These are phyloP conservation scores for Elaeis guineensis DNA, from an alignment of 176 grass and related monocot species.

Conservation along the genomic window DNA sequence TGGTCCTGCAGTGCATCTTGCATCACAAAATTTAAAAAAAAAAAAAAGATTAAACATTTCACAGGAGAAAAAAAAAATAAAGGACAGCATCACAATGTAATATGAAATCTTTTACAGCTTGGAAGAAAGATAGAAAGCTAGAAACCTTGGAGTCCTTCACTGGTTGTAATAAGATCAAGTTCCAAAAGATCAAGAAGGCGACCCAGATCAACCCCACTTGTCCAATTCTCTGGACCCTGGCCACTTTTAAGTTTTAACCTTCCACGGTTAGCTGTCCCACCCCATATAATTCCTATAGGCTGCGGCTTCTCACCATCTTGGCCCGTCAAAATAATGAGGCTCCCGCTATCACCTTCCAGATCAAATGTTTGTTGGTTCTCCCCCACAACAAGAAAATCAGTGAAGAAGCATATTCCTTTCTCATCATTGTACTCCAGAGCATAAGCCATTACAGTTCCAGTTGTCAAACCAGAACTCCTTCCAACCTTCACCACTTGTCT, in stretches of 20 bases:
- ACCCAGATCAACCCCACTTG: constrained; percentile 84
- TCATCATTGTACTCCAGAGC: constrained; percentile 93
- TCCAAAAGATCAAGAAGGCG: constrained; percentile 86
- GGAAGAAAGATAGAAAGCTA: background rate
- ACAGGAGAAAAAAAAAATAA: too few relatives aligned
- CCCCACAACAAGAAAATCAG: constrained; percentile 89
- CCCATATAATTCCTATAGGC: constrained; percentile 96
- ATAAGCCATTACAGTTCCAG: constrained; percentile 88
- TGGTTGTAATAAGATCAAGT: constrained; percentile 77
- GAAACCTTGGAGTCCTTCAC: constrained; percentile 62
- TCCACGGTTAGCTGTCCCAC: constrained; percentile 81
- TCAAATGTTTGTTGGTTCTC: constrained; percentile 93
- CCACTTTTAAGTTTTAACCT: constrained; percentile 75
- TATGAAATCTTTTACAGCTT: too few relatives aligned
- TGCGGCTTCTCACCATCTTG: constrained; percentile 61
- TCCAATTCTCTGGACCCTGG: constrained; percentile 93
- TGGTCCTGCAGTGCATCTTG: constrained; percentile 81
- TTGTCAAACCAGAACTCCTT: constrained; percentile 85
- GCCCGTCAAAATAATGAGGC: constrained; percentile 71
- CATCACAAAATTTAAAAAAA: background rate
- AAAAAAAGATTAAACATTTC: background rate
- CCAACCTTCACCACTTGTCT: constrained; percentile 80
- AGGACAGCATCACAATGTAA: too few relatives aligned
- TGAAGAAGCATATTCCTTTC: constrained; percentile 96
- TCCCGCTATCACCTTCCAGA: constrained; percentile 92